Conservation (phyloP, 805 yeast genomes). For the Grigorovia transvaalensis region DNA sequence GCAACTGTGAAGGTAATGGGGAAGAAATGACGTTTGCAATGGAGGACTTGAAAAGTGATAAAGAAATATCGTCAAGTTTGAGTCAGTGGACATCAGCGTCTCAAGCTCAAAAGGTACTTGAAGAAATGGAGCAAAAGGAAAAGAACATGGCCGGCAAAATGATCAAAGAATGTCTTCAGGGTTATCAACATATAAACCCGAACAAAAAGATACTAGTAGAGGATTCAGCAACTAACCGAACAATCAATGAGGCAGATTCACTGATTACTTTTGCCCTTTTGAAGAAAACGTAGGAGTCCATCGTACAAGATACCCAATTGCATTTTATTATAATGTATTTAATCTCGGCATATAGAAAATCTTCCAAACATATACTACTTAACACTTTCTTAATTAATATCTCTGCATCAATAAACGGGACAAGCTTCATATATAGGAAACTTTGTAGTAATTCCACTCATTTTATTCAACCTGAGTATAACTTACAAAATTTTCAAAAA, state of each 20-base stretch:
- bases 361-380: no score
- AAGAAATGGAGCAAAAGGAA: conserved; percentile 12
- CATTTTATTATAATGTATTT: background rate
- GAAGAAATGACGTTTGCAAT: conserved; percentile 18
- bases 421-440: no score
- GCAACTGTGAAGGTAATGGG: conserved; percentile 52
- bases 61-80: conserved; percentile 2
- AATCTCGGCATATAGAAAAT: no score
- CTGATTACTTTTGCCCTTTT: conserved; percentile 21
- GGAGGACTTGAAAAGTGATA: conserved; percentile 7
- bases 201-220: conserved; percentile 3
- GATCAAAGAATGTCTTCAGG: conserved; percentile 48
- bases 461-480: background rate
- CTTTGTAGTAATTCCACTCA: no score
- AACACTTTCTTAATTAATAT: no score
- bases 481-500: no score
- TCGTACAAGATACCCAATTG: background rate
- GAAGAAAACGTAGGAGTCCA: conserved; percentile 6
- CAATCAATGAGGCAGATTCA: background rate
- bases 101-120: conserved; percentile 26
- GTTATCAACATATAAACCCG: conserved; percentile 57
- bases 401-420: no score
- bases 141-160: conserved; percentile 30
- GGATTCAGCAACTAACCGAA: conserved; percentile 6
- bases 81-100: conserved; percentile 49